phyloP scores from a whole-genome alignment of 495 filamentous ascomycete species.

The Chaetomidium leptoderma region DNA sequence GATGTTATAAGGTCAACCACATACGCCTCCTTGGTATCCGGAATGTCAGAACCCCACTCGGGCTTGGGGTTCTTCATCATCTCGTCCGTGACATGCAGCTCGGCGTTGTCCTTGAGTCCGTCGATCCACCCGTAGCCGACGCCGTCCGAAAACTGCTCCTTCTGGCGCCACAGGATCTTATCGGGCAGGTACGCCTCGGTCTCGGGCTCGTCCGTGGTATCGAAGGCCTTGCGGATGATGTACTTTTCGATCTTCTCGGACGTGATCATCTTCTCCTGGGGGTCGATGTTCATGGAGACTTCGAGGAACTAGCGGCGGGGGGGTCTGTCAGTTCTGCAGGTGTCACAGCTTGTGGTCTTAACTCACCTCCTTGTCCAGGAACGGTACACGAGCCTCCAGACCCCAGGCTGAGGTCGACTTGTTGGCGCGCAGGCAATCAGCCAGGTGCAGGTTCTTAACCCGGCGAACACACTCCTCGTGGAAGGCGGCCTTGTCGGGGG shows the following conservation, averaged over 20 bases:
- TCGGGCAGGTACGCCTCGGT: slow-evolving; percentile 81
- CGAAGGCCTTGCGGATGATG: slow-evolving; percentile 94
- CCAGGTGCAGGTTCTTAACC: slow-evolving; percentile 91
- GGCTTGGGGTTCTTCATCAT: slow-evolving; percentile 95
- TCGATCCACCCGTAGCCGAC: slow-evolving; percentile 99
- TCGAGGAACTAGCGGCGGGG: slow-evolving; percentile 69
- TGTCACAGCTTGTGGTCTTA: background rate
- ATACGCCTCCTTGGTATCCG: slow-evolving; percentile 93
- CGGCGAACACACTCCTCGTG: slow-evolving; percentile 88
- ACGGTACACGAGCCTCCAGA: slow-evolving; percentile 94
- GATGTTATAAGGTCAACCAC: slow-evolving; percentile 35
- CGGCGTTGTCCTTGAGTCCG: slow-evolving; percentile 87
- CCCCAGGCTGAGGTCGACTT: slow-evolving; percentile 99
- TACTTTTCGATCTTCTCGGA: slow-evolving; percentile 92
- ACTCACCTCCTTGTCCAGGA: slow-evolving; percentile 81
- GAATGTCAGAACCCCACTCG: slow-evolving; percentile 86
- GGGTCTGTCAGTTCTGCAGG: background rate
- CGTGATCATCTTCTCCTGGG: slow-evolving; percentile 89
- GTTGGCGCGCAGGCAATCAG: slow-evolving; percentile 95
- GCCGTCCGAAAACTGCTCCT: slow-evolving; percentile 98
- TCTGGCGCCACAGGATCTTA: slow-evolving; percentile 95
- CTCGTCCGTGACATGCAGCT: slow-evolving; percentile 84
- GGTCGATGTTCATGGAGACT: slow-evolving; percentile 85
- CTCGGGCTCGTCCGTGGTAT: slow-evolving; percentile 78
- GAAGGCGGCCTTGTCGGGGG: slow-evolving; percentile 84